Evolutionary conservation across 805 yeast species (phyloP).

Genomic region (Spathaspora sp.): DNA sequence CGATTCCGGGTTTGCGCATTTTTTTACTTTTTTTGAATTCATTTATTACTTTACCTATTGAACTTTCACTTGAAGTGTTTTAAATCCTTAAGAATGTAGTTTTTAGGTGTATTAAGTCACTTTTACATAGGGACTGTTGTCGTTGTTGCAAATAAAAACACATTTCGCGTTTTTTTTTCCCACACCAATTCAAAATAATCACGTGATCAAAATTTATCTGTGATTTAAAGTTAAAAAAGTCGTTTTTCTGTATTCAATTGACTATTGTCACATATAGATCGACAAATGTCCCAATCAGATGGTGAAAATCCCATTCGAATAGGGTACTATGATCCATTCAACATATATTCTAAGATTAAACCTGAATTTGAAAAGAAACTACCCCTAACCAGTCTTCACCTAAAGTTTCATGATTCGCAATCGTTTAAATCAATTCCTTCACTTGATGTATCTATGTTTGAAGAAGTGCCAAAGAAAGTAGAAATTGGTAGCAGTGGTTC

Average conservation of each 20-base stretch:
- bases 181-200: neutral
- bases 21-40: slow-evolving; percentile 1
- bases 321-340: slow-evolving; percentile 76
- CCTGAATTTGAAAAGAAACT: slow-evolving; percentile 43
- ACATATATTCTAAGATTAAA: slow-evolving; percentile 45
- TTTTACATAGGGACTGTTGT: neutral
- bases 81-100: too few relatives aligned
- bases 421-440: slow-evolving; percentile 62
- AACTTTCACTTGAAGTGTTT: neutral
- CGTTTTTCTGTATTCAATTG: too few relatives aligned
- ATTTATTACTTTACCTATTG: neutral
- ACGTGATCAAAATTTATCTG: neutral
- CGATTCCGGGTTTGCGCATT: slow-evolving; percentile 31
- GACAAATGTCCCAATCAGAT: neutral
- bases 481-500: slow-evolving; percentile 4
- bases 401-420: slow-evolving; percentile 51
- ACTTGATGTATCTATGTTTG: slow-evolving; percentile 50
- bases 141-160: neutral
- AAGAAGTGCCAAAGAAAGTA: slow-evolving; percentile 48
- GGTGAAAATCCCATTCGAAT: slow-evolving; percentile 25
- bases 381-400: slow-evolving; percentile 64
- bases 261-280: neutral
- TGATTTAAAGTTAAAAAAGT: neutral
- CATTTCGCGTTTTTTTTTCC: neutral
- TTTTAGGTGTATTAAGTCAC: neutral